Conservation (phyloP, 495 filamentous ascomycete genomes). For the Achaetomiella virescens region DNA sequence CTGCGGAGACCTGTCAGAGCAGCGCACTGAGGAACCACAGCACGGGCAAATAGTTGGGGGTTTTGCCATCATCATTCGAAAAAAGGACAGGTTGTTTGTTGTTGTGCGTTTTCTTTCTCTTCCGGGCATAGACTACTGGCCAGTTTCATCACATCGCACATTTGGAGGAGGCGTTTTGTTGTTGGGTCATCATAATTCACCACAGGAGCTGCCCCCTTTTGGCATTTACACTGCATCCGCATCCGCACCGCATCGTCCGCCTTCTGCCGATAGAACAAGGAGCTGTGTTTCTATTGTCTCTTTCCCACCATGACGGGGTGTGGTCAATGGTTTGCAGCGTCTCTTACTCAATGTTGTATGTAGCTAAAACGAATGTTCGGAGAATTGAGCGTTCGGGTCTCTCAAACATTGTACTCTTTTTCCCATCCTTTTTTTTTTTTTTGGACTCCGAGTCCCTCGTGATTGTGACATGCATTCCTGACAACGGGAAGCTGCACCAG, state of each 20-base stretch:
- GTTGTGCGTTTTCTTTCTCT: slow-evolving; percentile 7
- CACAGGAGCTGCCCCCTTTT: not conserved
- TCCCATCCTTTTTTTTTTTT: no score
- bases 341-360: not conserved
- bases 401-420: not conserved
- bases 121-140: slow-evolving; percentile 8
- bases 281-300: not conserved
- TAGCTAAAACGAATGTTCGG: not conserved
- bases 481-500: no score
- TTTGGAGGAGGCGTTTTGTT: slow-evolving; percentile 14
- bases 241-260: slow-evolving; percentile 4
- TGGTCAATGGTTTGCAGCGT: not conserved
- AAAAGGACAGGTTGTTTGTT: slow-evolving; percentile 14
- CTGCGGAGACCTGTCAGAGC: slow-evolving; percentile 12
- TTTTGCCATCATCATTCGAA: not conserved
- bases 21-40: not conserved
- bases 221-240: slow-evolving; percentile 6
- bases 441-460: no score
- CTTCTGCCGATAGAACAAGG: not conserved
- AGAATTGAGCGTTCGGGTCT: not conserved
- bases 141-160: slow-evolving; percentile 14
- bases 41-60: not conserved
- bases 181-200: slow-evolving; percentile 1
- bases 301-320: not conserved
- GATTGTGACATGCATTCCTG: no score